Percentiles rank a stretch among this genome's conserved stretches.
Conservation (phyloP, 192 early-diverging fungal species). For the Coemansia sp. region DNA sequence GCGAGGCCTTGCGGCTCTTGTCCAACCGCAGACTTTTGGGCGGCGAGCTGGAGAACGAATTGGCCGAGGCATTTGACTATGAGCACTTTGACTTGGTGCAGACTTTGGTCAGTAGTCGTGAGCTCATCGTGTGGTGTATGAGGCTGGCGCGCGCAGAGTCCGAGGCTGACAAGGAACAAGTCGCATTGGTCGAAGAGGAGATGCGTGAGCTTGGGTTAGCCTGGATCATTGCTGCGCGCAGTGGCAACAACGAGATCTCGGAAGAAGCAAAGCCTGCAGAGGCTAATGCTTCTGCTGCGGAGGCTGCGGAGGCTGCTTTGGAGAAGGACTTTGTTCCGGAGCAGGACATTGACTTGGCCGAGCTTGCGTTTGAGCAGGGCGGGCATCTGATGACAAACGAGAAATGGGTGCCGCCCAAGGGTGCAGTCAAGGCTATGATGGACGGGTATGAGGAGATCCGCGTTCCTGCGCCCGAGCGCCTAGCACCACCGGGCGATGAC, state of each 20-base stretch:
- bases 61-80: constrained; percentile 96
- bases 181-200: constrained; percentile 61
- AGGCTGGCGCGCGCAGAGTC: constrained; percentile 76
- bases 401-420: constrained; percentile 87
- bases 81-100: constrained; percentile 96
- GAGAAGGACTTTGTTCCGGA: constrained; percentile 30
- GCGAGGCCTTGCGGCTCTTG: constrained; percentile 74
- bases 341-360: constrained; percentile 72
- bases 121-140: constrained; percentile 91
- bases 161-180: constrained; percentile 58
- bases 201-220: constrained; percentile 72
- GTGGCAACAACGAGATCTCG: constrained; percentile 9
- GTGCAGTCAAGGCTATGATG: constrained; percentile 88
- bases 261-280: constrained; percentile 41
- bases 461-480: constrained; percentile 83
- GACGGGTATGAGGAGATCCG: constrained; percentile 95
- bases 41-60: constrained; percentile 93
- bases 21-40: constrained; percentile 63
- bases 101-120: constrained; percentile 83
- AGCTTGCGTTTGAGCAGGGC: constrained; percentile 89
- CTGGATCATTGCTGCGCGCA: constrained; percentile 74
- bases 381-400: constrained; percentile 99
- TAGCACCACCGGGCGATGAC: constrained; percentile 61
- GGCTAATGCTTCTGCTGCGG: no score
- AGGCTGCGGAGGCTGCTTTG: background rate